Evolutionary conservation across 257 asterid species (phyloP), one percentile per base, ranked within the genome.

Genomic region (Coffea canephora): DNA sequence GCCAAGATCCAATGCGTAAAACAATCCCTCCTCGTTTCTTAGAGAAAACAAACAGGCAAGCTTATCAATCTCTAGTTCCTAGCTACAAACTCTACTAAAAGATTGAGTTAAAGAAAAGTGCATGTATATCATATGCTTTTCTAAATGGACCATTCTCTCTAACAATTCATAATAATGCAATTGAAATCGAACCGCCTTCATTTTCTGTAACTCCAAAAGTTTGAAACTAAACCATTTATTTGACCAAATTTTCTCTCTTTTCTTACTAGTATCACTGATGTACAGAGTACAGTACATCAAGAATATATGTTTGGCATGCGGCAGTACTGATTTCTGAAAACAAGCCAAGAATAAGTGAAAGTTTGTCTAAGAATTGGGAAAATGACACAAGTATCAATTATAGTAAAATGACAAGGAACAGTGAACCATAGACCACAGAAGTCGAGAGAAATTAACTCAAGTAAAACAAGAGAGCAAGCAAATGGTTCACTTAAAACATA

Each of bases 1-100:
- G 3, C 97, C 97, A 67, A 93, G 97, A 89, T 93, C 97, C 90
- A 91, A 66, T 1, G 94, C 97, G 82, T 93, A 91, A 82, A 86
- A 93, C 84, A 91, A 77, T 15, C 97, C 97, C 83, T 90, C 89
- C 86, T 91, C 97, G 50, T 90, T 85, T 90, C 97, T 93, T 82
- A 31, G 31, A 75, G 46, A 52, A 69, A 45, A 79, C 13, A 50
- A 41, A 36, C 52, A 69, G 15, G n/a, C 12, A 69, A 48, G 59
- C 66, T 74, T 15, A 55, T 78, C 83, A 82, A 66, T 39, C 50
- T 75, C 74, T 72, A 5, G 68, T 71, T 41, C 23, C 14, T 15
- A 57, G 48, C 43, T 39, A 39, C 43, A 39, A 39, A 39, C 27
- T n/a, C 39, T 68, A 14, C 21, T 68, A 21, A 77, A 4, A 48